Conservation (phyloP, 148 eudicot genomes). For the Persicaria tinctoria region DNA sequence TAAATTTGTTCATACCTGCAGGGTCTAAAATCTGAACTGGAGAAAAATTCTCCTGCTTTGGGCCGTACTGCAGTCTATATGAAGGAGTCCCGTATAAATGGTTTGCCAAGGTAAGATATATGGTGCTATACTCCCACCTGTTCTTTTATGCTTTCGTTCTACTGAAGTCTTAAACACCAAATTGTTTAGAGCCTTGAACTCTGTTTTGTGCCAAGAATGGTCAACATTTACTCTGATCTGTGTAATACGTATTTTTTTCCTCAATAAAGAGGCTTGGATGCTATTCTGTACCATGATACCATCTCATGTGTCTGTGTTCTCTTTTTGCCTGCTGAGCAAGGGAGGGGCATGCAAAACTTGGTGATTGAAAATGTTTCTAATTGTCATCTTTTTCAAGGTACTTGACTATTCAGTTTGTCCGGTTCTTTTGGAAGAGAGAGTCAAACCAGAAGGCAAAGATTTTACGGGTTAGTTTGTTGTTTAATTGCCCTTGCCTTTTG, state of each 20-base stretch:
- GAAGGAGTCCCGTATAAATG: slow-evolving; percentile 80
- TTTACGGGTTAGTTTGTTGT: slow-evolving; percentile 60
- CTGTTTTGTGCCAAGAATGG: neutral
- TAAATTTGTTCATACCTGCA: slow-evolving; percentile 21
- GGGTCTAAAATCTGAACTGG: slow-evolving; percentile 88
- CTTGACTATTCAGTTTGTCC: slow-evolving; percentile 90
- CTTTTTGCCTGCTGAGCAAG: too few species aligned
- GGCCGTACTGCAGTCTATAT: slow-evolving; percentile 82
- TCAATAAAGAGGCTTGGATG: neutral
- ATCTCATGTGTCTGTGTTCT: neutral
- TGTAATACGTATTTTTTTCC: neutral
- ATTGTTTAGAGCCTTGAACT: neutral
- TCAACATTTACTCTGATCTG: neutral
- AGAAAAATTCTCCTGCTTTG: slow-evolving; percentile 79
- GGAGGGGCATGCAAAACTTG: too few species aligned
- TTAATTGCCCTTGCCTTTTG: slow-evolving; percentile 25
- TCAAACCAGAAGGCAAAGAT: slow-evolving; percentile 98
- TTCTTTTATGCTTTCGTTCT: neutral
- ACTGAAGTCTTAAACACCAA: neutral
- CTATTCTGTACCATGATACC: neutral
- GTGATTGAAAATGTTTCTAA: neutral
- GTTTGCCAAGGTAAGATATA: slow-evolving; percentile 62
- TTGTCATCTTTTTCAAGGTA: slow-evolving; percentile 36
- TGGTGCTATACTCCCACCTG: neutral
- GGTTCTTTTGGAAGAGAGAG: slow-evolving; percentile 99